Percentiles rank a stretch among this genome's conserved stretches.
Conservation (phyloP, 2,329 filamentous ascomycete genomes). For the Arthrobotrys conoides region DNA sequence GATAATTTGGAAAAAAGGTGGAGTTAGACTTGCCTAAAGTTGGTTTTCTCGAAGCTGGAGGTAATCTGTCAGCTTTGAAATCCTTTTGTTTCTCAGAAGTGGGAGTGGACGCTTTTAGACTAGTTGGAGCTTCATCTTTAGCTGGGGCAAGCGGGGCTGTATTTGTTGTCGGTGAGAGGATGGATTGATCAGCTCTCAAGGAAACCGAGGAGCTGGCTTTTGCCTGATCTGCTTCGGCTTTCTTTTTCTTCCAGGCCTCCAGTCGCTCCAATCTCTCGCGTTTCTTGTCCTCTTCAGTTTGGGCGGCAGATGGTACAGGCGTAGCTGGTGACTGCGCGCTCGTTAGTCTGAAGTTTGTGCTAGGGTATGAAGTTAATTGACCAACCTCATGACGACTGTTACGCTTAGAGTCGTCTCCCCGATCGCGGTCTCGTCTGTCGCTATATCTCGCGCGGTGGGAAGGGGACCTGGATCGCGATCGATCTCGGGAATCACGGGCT, state of each 20-base stretch:
- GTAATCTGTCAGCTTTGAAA: constrained; percentile 65
- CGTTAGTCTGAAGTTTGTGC: constrained; percentile 1
- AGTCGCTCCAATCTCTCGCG: constrained; percentile 64
- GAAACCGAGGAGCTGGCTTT: constrained; percentile 63
- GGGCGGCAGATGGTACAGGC: constrained; percentile 50
- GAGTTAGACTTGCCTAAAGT: constrained; percentile 59
- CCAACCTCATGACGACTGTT: constrained; percentile 61
- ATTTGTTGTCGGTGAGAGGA: constrained; percentile 61
- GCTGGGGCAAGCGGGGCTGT: constrained; percentile 41
- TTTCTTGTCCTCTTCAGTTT: constrained; percentile 64
- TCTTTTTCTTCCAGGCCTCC: constrained; percentile 64
- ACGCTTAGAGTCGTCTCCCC: constrained; percentile 61
- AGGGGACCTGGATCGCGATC: constrained; percentile 37
- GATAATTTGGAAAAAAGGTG: neutral
- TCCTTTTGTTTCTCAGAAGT: constrained; percentile 63
- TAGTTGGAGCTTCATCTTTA: constrained; percentile 49
- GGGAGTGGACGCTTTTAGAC: constrained; percentile 63
- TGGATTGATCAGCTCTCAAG: constrained; percentile 62
- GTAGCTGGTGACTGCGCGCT: constrained; percentile 61
- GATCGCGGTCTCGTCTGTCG: constrained; percentile 62
- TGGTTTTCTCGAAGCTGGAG: constrained; percentile 63
- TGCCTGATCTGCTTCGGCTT: constrained; percentile 64
- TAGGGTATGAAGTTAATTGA: constrained; percentile 13
- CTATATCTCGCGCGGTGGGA: constrained; percentile 26
- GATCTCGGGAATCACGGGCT: constrained; percentile 61